A percentile compares a stretch with the other conserved stretches of the same genome.
phyloP scores from a whole-genome alignment of 2,329 filamentous ascomycete genomes.

The Teratosphaeria nubilosa region DNA sequence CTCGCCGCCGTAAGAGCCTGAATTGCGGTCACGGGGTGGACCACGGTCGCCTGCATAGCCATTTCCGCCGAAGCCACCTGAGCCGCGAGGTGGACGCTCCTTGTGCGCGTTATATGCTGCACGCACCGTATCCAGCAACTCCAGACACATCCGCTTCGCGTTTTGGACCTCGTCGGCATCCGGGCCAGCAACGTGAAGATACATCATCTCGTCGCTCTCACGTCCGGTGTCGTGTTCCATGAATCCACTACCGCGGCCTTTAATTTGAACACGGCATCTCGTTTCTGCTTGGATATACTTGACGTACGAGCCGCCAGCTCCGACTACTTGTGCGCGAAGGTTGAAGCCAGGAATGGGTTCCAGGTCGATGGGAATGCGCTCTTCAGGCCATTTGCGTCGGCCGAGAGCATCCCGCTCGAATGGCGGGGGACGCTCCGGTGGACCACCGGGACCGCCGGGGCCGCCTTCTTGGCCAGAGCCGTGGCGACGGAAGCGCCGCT shows the following conservation, averaged over 20 bases:
- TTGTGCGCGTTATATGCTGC: conserved; percentile 87
- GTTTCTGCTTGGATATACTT: conserved; percentile 98
- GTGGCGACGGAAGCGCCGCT: conserved; percentile 73
- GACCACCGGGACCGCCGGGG: conserved; percentile 31
- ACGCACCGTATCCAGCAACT: conserved; percentile 76
- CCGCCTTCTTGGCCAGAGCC: not conserved
- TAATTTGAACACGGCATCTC: conserved; percentile 92
- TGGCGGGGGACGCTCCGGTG: conserved; percentile 25
- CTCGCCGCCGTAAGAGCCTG: not conserved
- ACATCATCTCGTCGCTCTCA: conserved; percentile 95
- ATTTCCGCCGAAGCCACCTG: conserved; percentile 26
- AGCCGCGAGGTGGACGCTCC: conserved; percentile 46
- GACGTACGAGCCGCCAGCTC: conserved; percentile 86
- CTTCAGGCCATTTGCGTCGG: conserved; percentile 96
- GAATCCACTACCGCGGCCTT: conserved; percentile 89
- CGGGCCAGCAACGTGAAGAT: conserved; percentile 85
- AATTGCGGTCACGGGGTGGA: not conserved
- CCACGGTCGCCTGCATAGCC: conserved; percentile 17
- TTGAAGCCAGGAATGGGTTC: conserved; percentile 94
- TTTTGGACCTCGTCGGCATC: conserved; percentile 76
- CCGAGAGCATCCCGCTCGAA: conserved; percentile 85
- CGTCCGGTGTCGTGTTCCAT: conserved; percentile 77
- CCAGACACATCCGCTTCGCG: conserved; percentile 80
- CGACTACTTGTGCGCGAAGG: conserved; percentile 88
- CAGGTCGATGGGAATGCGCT: conserved; percentile 82